Evolutionary conservation across 768 basidiomycete genomes (phyloP).

Genomic region (Stropharia rugosoannulata): DNA sequence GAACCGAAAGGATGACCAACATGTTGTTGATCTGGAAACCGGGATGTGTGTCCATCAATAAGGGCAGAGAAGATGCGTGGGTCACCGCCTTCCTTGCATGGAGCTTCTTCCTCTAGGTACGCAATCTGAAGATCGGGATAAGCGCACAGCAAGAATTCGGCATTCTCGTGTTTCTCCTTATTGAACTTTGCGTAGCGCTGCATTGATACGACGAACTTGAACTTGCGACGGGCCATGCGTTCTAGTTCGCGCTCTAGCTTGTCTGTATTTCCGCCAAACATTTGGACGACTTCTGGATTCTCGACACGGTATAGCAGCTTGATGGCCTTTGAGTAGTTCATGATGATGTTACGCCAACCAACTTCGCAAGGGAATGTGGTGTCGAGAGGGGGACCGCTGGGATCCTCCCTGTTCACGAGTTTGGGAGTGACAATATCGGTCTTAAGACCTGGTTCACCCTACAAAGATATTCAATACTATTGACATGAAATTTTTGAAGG

Average conservation of each 20-base stretch:
- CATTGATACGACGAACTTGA: constrained; percentile 99
- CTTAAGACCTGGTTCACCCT: constrained; percentile 94
- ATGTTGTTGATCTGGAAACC: constrained; percentile 99
- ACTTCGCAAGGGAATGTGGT: constrained; percentile 77
- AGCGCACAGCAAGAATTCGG: constrained; percentile 94
- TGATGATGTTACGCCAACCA: constrained; percentile 99
- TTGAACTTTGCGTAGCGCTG: constrained; percentile 99
- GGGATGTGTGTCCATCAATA: constrained; percentile 98
- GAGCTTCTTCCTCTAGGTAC: constrained; percentile 94
- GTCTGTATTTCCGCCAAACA: constrained; percentile 97
- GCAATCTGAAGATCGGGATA: constrained; percentile 99
- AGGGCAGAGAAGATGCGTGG: constrained; percentile 93
- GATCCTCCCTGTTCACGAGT: constrained; percentile 76
- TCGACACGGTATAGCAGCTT: constrained; percentile 99
- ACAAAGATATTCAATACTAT: not conserved
- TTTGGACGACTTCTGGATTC: constrained; percentile 98
- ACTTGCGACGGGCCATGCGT: constrained; percentile 96
- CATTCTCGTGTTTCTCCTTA: constrained; percentile 99
- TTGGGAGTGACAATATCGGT: constrained; percentile 83
- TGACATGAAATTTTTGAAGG: not conserved
- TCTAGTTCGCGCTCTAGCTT: constrained; percentile 95
- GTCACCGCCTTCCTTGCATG: constrained; percentile 93
- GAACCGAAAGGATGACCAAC: constrained; percentile 95
- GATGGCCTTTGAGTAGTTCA: constrained; percentile 99
- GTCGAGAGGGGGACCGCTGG: constrained; percentile 74